Evolutionary conservation across 2,329 filamentous ascomycete species (phyloP).

Genomic region (Plenodomus tracheiphilus): DNA sequence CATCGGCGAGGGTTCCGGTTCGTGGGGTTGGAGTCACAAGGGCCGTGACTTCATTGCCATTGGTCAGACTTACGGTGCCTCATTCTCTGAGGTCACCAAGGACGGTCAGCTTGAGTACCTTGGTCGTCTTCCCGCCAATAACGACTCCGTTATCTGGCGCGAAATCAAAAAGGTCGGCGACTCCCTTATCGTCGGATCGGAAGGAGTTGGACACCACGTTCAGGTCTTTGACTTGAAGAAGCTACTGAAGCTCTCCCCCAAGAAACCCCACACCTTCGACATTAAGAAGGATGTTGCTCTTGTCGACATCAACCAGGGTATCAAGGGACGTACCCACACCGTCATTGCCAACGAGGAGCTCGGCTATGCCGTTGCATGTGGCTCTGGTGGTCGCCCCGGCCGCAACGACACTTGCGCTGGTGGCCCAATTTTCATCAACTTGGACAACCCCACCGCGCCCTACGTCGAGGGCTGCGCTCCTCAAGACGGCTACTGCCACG

Average conservation of each 20-base stretch:
- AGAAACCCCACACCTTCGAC: constrained; percentile 36
- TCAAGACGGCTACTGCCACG: constrained; percentile 63
- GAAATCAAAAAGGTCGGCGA: constrained; percentile 54
- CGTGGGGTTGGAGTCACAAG: constrained; percentile 58
- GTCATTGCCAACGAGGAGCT: constrained; percentile 42
- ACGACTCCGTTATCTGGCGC: constrained; percentile 54
- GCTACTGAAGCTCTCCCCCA: constrained; percentile 38
- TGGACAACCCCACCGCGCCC: constrained; percentile 53
- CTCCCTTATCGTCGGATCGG: constrained; percentile 48
- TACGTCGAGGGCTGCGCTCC: constrained; percentile 57
- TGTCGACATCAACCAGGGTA: constrained; percentile 31
- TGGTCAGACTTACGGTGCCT: constrained; percentile 59
- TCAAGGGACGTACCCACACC: constrained; percentile 40
- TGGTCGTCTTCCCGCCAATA: constrained; percentile 55
- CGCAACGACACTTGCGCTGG: constrained; percentile 49
- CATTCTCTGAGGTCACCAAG: constrained; percentile 56
- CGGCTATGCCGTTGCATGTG: constrained; percentile 41
- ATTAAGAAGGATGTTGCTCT: constrained; percentile 34
- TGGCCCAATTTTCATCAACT: constrained; percentile 62
- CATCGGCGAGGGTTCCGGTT: constrained; percentile 48
- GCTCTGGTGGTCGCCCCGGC: constrained; percentile 31
- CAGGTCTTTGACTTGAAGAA: constrained; percentile 64
- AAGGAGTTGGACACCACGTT: constrained; percentile 54
- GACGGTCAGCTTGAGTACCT: constrained; percentile 57
- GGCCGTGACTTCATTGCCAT: constrained; percentile 60